Percentiles rank a stretch among this genome's conserved stretches.
Conservation (phyloP, 2,329 filamentous ascomycete species). For the Diaporthe ampelina region DNA sequence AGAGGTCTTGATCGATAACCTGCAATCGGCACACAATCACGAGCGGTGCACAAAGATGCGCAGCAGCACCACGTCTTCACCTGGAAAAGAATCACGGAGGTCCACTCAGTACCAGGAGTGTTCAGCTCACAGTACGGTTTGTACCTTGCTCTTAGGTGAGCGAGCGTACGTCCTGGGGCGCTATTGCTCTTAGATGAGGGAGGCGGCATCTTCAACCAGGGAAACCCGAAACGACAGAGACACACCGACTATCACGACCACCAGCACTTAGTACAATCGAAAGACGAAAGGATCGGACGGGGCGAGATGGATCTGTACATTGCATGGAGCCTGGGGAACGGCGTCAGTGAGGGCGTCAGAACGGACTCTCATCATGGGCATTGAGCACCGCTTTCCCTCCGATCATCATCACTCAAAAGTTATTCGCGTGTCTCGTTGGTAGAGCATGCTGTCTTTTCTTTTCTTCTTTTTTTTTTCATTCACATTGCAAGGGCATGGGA, state of each 20-base stretch:
- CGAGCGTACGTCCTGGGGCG: constrained; percentile 29
- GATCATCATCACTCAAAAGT: background rate
- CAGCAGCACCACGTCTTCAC: constrained; percentile 6
- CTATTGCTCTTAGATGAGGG: constrained; percentile 28
- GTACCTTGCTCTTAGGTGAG: constrained; percentile 35
- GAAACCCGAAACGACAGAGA: constrained; percentile 7
- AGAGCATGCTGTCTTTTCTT: background rate
- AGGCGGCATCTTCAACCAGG: constrained; percentile 26
- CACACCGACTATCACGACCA: constrained; percentile 13
- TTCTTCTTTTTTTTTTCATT: background rate
- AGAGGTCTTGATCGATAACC: background rate
- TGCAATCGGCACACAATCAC: background rate
- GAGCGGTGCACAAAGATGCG: background rate
- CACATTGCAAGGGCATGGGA: background rate
- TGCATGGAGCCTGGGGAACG: background rate
- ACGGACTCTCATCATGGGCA: background rate
- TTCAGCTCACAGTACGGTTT: constrained; percentile 1
- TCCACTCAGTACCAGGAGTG: background rate
- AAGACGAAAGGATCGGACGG: background rate
- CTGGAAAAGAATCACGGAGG: background rate
- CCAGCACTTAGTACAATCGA: constrained; percentile 9
- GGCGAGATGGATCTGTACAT: background rate
- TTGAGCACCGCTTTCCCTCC: background rate
- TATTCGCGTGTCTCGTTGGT: background rate
- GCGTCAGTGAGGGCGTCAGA: constrained; percentile 1